phyloP scores from a whole-genome alignment of 495 filamentous ascomycete species.

The Podospora sp. region DNA sequence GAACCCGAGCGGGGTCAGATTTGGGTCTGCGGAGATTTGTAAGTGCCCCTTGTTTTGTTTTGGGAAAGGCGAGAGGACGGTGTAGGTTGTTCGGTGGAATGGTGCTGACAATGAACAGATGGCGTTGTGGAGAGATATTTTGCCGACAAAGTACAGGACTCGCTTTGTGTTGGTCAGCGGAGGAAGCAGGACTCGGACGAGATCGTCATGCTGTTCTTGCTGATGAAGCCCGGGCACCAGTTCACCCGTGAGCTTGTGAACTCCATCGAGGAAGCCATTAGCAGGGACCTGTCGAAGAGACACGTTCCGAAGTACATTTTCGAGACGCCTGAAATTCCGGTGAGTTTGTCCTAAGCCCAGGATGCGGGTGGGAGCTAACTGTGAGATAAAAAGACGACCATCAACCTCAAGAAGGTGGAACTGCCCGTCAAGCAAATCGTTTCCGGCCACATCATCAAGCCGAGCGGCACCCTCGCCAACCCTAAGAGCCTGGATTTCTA shows the following conservation, averaged over 20 bases:
- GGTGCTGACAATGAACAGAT: conserved; percentile 33
- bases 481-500: conserved; percentile 74
- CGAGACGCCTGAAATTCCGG: conserved; percentile 78
- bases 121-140: conserved; percentile 70
- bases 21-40: conserved; percentile 80
- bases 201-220: conserved; percentile 72
- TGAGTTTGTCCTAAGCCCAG: conserved; percentile 46
- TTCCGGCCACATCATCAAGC: conserved; percentile 71
- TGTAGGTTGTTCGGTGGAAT: not conserved
- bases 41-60: not conserved
- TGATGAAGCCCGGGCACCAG: conserved; percentile 64
- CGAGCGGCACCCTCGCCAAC: conserved; percentile 76
- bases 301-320: conserved; percentile 81
- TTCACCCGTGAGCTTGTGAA: conserved; percentile 60
- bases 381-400: conserved; percentile 60
- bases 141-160: conserved; percentile 61
- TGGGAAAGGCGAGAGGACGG: not conserved
- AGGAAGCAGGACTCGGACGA: conserved; percentile 70
- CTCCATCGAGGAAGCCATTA: conserved; percentile 64
- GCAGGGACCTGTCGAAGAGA: conserved; percentile 63
- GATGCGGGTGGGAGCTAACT: not conserved
- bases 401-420: conserved; percentile 86
- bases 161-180: conserved; percentile 75
- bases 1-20: conserved; percentile 84
- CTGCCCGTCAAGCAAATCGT: conserved; percentile 85